A percentile compares a stretch with the other conserved stretches of the same genome.
phyloP scores from a whole-genome alignment of 495 filamentous ascomycete genomes.

The Hypoxylon subgilvum region DNA sequence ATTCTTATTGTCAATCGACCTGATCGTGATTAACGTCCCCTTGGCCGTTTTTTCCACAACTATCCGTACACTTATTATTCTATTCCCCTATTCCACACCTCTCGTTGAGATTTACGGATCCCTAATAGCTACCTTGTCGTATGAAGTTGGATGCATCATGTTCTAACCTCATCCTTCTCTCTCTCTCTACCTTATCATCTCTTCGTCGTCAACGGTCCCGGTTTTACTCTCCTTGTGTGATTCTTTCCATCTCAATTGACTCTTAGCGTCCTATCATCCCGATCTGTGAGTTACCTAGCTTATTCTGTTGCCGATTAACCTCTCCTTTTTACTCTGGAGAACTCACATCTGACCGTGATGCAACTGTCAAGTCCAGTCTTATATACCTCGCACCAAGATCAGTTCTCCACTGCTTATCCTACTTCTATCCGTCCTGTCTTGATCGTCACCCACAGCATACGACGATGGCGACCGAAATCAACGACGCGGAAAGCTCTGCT shows the following conservation, averaged over 20 bases:
- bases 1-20: not conserved
- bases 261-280: conserved; percentile 21
- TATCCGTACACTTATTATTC: conserved; percentile 1
- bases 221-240: conserved; percentile 42
- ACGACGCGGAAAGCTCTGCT: conserved; percentile 54
- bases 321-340: too few relatives aligned
- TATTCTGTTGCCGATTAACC: too few relatives aligned
- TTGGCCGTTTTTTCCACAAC: conserved; percentile 2
- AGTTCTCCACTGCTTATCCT: not conserved
- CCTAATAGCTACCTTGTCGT: conserved; percentile 5
- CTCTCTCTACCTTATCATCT: conserved; percentile 19
- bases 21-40: conserved; percentile 6
- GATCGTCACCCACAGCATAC: conserved; percentile 6
- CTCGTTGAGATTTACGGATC: not conserved
- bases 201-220: conserved; percentile 36
- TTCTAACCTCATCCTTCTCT: conserved; percentile 37
- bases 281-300: conserved; percentile 23
- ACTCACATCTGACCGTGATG: too few relatives aligned
- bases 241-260: conserved; percentile 26
- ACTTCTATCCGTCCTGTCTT: conserved; percentile 5
- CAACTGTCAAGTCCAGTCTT: too few relatives aligned
- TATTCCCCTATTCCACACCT: not conserved
- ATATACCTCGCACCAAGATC: conserved; percentile 20
- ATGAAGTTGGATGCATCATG: too few relatives aligned
- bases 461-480: conserved; percentile 47